Evolutionary conservation across 2,329 filamentous ascomycete species (phyloP), one percentile per base, ranked within the genome.

Genomic region (Cladobotryum mycophilum): DNA sequence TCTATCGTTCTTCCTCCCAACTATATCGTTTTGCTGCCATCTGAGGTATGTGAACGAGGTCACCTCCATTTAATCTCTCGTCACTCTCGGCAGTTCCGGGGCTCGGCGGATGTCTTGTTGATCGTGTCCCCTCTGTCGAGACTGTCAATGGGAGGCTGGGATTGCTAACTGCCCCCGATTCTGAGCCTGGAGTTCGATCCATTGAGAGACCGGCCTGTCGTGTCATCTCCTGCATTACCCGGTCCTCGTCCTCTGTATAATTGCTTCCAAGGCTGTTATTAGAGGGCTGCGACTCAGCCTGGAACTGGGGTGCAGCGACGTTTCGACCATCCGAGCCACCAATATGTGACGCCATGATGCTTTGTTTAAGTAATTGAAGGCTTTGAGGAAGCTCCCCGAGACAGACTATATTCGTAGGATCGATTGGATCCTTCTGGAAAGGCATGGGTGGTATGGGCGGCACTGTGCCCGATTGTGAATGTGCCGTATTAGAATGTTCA

Each of bases 181-280:
- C 36, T 17, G 36, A n/a, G 14, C 42, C 41, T 4, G 40, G 30
- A 25, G 41, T 45, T 17, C 33, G 52, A 17, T 33, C 40, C 36
- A 45, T 51, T 18, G 55, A 57, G 17, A 56, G 34, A 14, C 58
- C 60, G 7, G 55, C 53, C 18, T 64, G 61, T 11, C 58, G 55
- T 9, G 60, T 57, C 38, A 65, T 49, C 47, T 64, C 64, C 36
- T 62, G 60, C 33, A 58, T 60, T 12, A 64, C 57, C 6, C 64
- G 61, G 53, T 76, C 74, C 54, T 82, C 76, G 20, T 81, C 74
- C 9, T 78, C 72, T 0, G 79, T 82, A 56, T 72, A 82, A 51
- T 81, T 79, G 60, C 79, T 81, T 17, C 78, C 78, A 7, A 81
- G 61, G 2, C 76, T 81, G 51, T 42, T 53, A 54, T 64, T 43